Percentiles rank a stretch among this genome's conserved stretches.
Conservation (phyloP, 805 yeast species). For the Trichomonascus vanleenenianus region DNA sequence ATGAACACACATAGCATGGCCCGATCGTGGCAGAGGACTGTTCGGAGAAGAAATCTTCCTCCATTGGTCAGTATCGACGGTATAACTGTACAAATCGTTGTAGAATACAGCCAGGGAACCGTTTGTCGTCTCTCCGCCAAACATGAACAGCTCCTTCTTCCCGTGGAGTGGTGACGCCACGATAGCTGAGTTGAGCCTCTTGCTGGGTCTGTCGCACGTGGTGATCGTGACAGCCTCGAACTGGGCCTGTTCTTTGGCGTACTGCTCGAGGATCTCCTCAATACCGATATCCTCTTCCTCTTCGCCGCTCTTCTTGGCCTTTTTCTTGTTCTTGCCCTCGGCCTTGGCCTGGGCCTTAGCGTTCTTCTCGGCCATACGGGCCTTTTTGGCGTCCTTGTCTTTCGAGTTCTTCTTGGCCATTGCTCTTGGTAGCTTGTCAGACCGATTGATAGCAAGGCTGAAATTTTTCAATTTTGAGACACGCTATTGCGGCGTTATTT, state of each 20-base stretch:
- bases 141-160: conserved; percentile 67
- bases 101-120: conserved; percentile 51
- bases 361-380: conserved; percentile 73
- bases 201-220: conserved; percentile 50
- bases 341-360: conserved; percentile 71
- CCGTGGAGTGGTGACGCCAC: conserved; percentile 69
- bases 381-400: conserved; percentile 87
- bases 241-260: conserved; percentile 70
- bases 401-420: conserved; percentile 85
- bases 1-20: conserved; percentile 90
- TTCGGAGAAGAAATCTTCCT: conserved; percentile 70
- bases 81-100: conserved; percentile 71
- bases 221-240: conserved; percentile 66
- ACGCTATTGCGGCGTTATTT: not conserved
- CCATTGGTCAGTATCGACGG: conserved; percentile 78
- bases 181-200: conserved; percentile 66
- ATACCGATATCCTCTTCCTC: conserved; percentile 82
- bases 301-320: conserved; percentile 65
- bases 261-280: conserved; percentile 71
- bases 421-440: not conserved
- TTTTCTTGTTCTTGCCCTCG: conserved; percentile 64
- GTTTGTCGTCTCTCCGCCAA: conserved; percentile 79
- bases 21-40: conserved; percentile 85
- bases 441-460: not conserved
- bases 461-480: not conserved